Percentiles rank a stretch among this genome's conserved stretches.
These are phyloP conservation scores for Ampelomyces quisqualis DNA, from an alignment of 2,329 filamentous ascomycete genomes.

Conservation along the genomic window DNA sequence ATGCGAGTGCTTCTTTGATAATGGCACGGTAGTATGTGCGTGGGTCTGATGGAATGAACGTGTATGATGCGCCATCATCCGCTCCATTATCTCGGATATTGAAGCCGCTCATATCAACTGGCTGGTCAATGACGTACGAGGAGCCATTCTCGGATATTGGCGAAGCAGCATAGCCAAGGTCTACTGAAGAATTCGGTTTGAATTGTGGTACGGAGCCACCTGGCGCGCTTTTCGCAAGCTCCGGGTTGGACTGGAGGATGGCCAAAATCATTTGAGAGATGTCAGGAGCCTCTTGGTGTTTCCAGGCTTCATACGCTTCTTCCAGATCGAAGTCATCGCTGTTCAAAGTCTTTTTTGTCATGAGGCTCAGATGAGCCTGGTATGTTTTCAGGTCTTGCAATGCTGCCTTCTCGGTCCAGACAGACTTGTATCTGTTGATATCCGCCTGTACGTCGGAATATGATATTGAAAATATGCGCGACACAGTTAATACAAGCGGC, in stretches of 20 bases:
- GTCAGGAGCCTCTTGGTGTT: slow-evolving; percentile 81
- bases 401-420: slow-evolving; percentile 91
- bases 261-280: slow-evolving; percentile 92
- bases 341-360: slow-evolving; percentile 72
- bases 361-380: slow-evolving; percentile 81
- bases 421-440: slow-evolving; percentile 74
- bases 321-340: slow-evolving; percentile 87
- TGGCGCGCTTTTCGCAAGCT: slow-evolving; percentile 75
- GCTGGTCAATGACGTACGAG: slow-evolving; percentile 64
- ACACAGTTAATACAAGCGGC: slow-evolving; percentile 85
- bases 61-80: slow-evolving; percentile 67
- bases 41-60: slow-evolving; percentile 84
- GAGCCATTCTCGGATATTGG: slow-evolving; percentile 48
- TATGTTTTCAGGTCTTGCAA: slow-evolving; percentile 91
- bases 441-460: slow-evolving; percentile 81
- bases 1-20: slow-evolving; percentile 69
- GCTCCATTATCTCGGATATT: slow-evolving; percentile 57
- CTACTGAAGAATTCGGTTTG: slow-evolving; percentile 47
- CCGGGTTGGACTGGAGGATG: slow-evolving; percentile 81
- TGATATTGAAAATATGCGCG: slow-evolving; percentile 78
- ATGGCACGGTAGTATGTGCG: slow-evolving; percentile 81
- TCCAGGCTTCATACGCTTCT: slow-evolving; percentile 87
- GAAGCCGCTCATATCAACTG: slow-evolving; percentile 66
- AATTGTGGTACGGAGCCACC: slow-evolving; percentile 60
- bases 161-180: slow-evolving; percentile 50